Base-by-base conservation (phyloP, 208 protist species). In the Cochliopodium minus region DNA sequence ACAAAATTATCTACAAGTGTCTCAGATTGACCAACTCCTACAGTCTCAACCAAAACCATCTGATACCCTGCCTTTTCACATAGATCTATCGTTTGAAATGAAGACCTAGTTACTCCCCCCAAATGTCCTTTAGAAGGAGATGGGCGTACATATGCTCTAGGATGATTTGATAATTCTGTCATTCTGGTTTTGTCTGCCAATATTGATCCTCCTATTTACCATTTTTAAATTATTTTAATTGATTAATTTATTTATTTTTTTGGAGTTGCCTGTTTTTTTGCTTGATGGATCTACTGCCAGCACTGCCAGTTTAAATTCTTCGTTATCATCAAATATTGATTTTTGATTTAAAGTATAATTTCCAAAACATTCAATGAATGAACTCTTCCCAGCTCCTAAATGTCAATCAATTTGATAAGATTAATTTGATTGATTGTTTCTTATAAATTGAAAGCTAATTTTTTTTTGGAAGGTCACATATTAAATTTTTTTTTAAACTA, bases 171-270 rank as follows among this genome's bases (percentile, higher is more conserved):
- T 0, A 95, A 72, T 51, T 80, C 69, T 13, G 64, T 46, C 90
- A 95, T 94, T 32, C 87, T 72, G 1, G 87, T 95, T 62, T 92
- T 93, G 65, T 95, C 90, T 7, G 87, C 90, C 0, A 95, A 61
- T 20, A 95, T 90, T 65, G 75, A 83, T 13, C 88, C 90, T 40
- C 86, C 78, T 0, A n/a, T n/a, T n/a, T n/a, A n/a, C n/a, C n/a
- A n/a, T n/a, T n/a, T n/a, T n/a, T n/a, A n/a, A n/a, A n/a, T n/a
- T n/a, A n/a, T n/a, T n/a, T n/a, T n/a, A n/a, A n/a, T n/a, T n/a
- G n/a, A n/a, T n/a, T n/a, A n/a, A n/a, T n/a, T n/a, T n/a, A n/a
- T n/a, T n/a, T n/a, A n/a, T n/a, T n/a, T n/a, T n/a, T n/a, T n/a
- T n/a, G n/a, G n/a, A n/a, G n/a, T n/a, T n/a, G n/a, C n/a, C n/a